phyloP scores from a whole-genome alignment of 768 basidiomycete species.

The Trametes maxima region DNA sequence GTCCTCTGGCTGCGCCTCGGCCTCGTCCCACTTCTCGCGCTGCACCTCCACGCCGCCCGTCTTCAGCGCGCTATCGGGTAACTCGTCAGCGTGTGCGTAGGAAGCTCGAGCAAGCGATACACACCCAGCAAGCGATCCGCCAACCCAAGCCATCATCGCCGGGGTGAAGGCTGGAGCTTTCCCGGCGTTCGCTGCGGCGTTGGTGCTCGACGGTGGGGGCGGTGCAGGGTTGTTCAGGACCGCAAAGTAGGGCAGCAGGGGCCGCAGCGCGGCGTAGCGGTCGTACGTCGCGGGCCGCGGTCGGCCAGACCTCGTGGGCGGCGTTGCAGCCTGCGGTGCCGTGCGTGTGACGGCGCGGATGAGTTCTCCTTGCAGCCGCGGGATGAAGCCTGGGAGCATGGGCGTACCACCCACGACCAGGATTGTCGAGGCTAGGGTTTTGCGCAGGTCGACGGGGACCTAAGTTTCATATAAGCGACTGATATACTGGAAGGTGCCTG shows the following conservation, averaged over 20 bases:
- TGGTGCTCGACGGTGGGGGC: conserved; percentile 45
- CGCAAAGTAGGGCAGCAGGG: conserved; percentile 71
- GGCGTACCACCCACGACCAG: conserved; percentile 87
- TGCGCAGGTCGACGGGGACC: conserved; percentile 90
- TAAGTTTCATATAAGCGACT: conserved; percentile 31
- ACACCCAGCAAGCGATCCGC: conserved; percentile 90
- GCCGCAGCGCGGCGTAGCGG: conserved; percentile 72
- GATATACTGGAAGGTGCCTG: no score
- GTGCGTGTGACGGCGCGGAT: conserved; percentile 57
- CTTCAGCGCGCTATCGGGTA: conserved; percentile 67
- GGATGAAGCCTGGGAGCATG: conserved; percentile 91
- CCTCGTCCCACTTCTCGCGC: conserved; percentile 87
- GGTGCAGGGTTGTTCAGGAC: conserved; percentile 86
- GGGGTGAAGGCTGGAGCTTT: conserved; percentile 89
- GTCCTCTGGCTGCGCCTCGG: conserved; percentile 44
- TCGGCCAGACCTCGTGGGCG: conserved; percentile 41
- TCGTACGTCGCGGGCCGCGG: conserved; percentile 59
- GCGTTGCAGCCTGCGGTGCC: conserved; percentile 36
- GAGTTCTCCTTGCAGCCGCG: conserved; percentile 81
- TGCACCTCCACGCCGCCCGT: conserved; percentile 82
- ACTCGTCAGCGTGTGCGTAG: background rate
- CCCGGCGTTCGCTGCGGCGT: conserved; percentile 66
- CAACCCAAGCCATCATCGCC: conserved; percentile 85
- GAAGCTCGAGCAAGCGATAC: conserved; percentile 31
- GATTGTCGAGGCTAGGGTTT: conserved; percentile 80